phyloP scores from a whole-genome alignment of 2,329 filamentous ascomycete species.

The Paraphoma sp. region DNA sequence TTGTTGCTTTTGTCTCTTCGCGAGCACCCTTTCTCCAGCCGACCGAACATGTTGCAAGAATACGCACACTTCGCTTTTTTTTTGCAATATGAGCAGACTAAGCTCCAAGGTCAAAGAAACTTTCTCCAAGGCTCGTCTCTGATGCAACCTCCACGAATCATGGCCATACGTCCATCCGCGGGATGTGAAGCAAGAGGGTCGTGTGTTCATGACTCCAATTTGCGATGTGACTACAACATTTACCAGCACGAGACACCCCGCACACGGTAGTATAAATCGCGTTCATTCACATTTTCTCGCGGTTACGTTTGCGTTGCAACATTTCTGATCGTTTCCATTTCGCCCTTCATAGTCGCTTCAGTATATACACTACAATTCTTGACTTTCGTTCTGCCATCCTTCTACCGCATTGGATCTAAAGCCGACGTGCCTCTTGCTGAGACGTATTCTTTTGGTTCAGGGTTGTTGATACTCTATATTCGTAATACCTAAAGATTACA shows the following conservation, averaged over 20 bases:
- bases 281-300: not conserved
- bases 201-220: constrained; percentile 9
- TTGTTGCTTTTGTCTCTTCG: too few species aligned
- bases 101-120: not conserved
- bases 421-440: too few species aligned
- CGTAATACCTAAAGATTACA: too few species aligned
- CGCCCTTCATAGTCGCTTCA: not conserved
- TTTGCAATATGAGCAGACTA: not conserved
- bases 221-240: constrained; percentile 6
- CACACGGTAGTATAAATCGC: not conserved
- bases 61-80: too few species aligned
- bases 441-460: too few species aligned
- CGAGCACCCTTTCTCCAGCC: too few species aligned
- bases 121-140: too few species aligned
- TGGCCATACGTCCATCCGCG: not conserved
- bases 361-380: not conserved
- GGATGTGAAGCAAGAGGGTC: not conserved
- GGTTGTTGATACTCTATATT: too few species aligned
- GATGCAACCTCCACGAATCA: not conserved
- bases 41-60: too few species aligned
- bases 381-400: not conserved
- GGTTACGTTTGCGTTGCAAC: not conserved
- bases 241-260: constrained; percentile 1
- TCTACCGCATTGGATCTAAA: not conserved
- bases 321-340: not conserved